A percentile compares a stretch with the other conserved stretches of the same genome.
Conservation (phyloP, 1,139 yeast genomes). For the Geotrichum europaeum region DNA sequence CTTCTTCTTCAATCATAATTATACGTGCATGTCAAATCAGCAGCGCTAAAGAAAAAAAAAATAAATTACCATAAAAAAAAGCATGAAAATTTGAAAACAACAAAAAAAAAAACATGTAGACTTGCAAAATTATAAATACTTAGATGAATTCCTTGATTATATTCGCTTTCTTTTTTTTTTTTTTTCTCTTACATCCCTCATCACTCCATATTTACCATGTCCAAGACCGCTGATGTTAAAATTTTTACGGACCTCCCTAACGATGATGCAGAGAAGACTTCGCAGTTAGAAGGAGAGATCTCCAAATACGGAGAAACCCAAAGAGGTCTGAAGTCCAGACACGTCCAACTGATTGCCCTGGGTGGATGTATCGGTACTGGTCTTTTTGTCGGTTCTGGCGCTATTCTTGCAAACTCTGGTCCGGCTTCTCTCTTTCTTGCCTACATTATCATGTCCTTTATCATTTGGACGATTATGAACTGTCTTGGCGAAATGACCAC, state of each 20-base stretch:
- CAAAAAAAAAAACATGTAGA: neutral
- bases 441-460: conserved; percentile 46
- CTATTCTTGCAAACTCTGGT: conserved; percentile 52
- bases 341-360: conserved; percentile 77
- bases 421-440: conserved; percentile 61
- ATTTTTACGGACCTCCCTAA: conserved; percentile 2
- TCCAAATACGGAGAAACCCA: conserved; percentile 10
- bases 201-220: neutral
- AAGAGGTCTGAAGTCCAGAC: conserved; percentile 48
- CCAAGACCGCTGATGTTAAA: neutral
- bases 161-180: neutral
- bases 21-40: no score
- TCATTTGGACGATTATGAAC: conserved; percentile 53
- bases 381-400: conserved; percentile 63
- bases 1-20: no score
- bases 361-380: conserved; percentile 87
- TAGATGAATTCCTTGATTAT: neutral
- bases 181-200: neutral
- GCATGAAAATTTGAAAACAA: neutral
- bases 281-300: neutral
- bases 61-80: neutral
- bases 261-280: neutral
- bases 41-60: no score
- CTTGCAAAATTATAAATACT: neutral
- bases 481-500: conserved; percentile 58